phyloP scores from a whole-genome alignment of 2,329 filamentous ascomycete genomes.

The Monilinia polystroma region DNA sequence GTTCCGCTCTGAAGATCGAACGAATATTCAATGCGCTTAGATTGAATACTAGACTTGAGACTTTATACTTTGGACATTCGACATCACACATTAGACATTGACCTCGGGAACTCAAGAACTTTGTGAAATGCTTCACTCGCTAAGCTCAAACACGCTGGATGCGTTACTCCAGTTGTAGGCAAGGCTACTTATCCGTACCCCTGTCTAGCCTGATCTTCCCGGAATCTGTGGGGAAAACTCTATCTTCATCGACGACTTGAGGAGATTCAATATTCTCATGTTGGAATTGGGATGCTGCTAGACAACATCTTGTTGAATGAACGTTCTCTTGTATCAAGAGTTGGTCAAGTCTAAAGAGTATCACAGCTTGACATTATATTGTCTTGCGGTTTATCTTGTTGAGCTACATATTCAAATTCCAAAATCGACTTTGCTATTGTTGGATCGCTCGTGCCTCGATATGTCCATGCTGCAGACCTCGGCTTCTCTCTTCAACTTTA shows the following conservation, averaged over 20 bases:
- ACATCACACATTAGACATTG: too few relatives aligned
- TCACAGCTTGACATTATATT: neutral
- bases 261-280: slow-evolving; percentile 1
- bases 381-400: neutral
- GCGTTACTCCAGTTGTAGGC: too few relatives aligned
- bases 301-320: neutral
- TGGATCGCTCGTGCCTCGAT: slow-evolving; percentile 16
- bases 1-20: neutral
- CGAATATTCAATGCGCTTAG: too few relatives aligned
- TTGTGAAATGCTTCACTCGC: too few relatives aligned
- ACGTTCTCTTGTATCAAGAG: neutral
- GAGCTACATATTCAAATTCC: neutral
- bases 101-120: too few relatives aligned
- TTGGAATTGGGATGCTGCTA: neutral
- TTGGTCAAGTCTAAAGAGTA: neutral
- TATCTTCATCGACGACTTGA: slow-evolving; percentile 6
- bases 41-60: too few relatives aligned
- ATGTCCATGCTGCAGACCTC: slow-evolving; percentile 10
- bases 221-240: slow-evolving; percentile 19
- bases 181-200: slow-evolving; percentile 2
- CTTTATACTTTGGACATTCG: too few relatives aligned
- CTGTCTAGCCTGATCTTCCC: slow-evolving; percentile 10
- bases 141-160: too few relatives aligned
- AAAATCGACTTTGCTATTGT: slow-evolving; percentile 2
- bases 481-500: neutral